Evolutionary conservation across 768 basidiomycete genomes (phyloP), one percentile per base, ranked within the genome.

Genomic region (Pisolithus marmoratus): DNA sequence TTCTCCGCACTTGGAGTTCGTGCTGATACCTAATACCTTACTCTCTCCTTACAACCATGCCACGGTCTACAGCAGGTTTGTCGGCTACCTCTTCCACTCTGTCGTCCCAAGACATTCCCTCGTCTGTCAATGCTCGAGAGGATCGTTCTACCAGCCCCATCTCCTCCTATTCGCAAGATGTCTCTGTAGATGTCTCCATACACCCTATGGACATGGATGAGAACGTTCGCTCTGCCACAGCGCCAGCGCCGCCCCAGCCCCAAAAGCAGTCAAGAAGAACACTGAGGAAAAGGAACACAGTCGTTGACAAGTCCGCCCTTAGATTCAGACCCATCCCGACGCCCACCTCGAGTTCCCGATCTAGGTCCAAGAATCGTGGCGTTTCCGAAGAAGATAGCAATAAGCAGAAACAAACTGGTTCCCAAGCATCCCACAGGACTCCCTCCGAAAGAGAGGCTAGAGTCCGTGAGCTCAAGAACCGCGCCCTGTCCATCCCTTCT

Each of bases 81-180:
- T 59, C 62, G 55, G 37, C 56, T 38, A 54, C 58, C 26, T 58
- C 61, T 27, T 56, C 65, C 58, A 66, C 60, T 36, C 65, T 69
- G 55, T 67, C 66, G 43, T 67, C 65, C 7, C 65, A 52, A 51
- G 65, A 56, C 63, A 58, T 55, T 20, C 60, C 69, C 49, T 63
- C 65, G n/a, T 54, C 61, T 42, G 67, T 68, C 60, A 59, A 67
- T 60, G 68, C 38, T 17, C 65, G 56, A 38, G 63, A 67, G 55
- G 65, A 64, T 57, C 14, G 38, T 41, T 58, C 63, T 54, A 60
- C 65, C 26, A 68, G 66, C 47, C 60, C 66, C 48, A 29, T 59
- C 37, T 68, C 67, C 2, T 68, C 66, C 17, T 69, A 62, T 12
- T 70, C 68, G 24, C 67, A 66, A 34, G 68, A 70, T 57, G 56